Evolutionary conservation across 768 basidiomycete genomes (phyloP), one percentile per base, ranked within the genome.

Genomic region (Rhizopogon salebrosus): DNA sequence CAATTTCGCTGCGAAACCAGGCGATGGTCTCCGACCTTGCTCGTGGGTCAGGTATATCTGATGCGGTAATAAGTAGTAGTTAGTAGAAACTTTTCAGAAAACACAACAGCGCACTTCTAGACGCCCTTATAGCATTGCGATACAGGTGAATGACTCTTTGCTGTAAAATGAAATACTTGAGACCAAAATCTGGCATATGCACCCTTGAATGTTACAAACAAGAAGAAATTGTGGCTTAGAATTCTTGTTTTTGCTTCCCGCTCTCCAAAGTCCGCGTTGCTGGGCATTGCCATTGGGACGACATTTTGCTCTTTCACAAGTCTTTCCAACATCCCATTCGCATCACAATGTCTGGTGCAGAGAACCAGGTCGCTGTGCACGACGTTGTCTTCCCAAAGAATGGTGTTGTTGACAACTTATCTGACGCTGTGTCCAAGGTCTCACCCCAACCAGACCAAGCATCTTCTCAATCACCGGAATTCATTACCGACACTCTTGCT

Each of bases 1-100:
- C 84, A 58, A 91, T 80, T 67, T 90, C 87, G 45, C 70, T 62
- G 26, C 89, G 82, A 66, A 91, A 80, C 87, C 89, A 92, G 20
- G 65, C 61, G 6, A 89, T 67, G 0, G 88, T 88, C 60, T 91
- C 88, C 54, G 68, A 66, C 54, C 89, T 78, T 26, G 84, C 75
- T 53, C 64, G 62, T 49, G 74, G 75, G 69, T 90, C 79, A 34
- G 80, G 80, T 46, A 92, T 84, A 38, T 66, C 89, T 90, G 57
- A 34, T 34, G 31, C 13, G 10, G 31, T 46, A 4, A 46, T 20
- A 4, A 23, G 14, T 23, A 46, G 42, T 29, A 16, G 22, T n/a
- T n/a, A n/a, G n/a, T n/a, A n/a, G n/a, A n/a, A 22, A 16, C 9
- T 20, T 22, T 34, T 34, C 14, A 34, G 31, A 29, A 29, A 18